A percentile compares a stretch with the other conserved stretches of the same genome.
Evolutionary conservation across 2,329 filamentous ascomycete species (phyloP).

Genomic region (Balansia obtecta): DNA sequence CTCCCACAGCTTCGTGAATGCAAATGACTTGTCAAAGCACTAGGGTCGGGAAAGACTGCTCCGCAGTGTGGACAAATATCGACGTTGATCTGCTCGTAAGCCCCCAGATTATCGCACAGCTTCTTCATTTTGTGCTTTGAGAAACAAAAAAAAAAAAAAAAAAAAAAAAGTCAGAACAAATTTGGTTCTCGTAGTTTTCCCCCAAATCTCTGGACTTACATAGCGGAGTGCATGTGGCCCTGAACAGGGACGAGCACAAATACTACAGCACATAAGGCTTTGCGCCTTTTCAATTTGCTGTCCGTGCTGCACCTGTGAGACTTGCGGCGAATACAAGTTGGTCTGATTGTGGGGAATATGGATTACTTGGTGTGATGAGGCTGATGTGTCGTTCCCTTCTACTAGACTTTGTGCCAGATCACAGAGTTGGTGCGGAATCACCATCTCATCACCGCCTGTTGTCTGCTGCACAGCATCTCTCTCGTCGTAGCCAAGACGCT

Average conservation of each 20-base stretch:
- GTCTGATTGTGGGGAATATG: neutral
- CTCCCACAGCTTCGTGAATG: slow-evolving; percentile 34
- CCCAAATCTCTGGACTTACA: slow-evolving; percentile 14
- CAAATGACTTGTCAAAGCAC: slow-evolving; percentile 32
- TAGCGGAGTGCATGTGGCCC: slow-evolving; percentile 17
- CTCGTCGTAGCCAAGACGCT: slow-evolving; percentile 43
- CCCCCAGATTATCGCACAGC: slow-evolving; percentile 13
- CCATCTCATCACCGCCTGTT: slow-evolving; percentile 19
- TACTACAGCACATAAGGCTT: slow-evolving; percentile 14
- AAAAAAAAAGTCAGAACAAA: neutral
- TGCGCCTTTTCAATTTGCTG: neutral
- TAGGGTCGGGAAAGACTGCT: slow-evolving; percentile 26
- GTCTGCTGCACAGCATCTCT: slow-evolving; percentile 35
- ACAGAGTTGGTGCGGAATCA: slow-evolving; percentile 21
- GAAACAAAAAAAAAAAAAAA: slow-evolving; percentile 2
- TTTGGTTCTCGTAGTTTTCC: neutral
- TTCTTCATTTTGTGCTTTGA: slow-evolving; percentile 17
- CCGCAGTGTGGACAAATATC: slow-evolving; percentile 34
- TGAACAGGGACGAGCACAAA: slow-evolving; percentile 24
- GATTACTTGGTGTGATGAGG: neutral
- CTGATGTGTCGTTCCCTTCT: neutral
- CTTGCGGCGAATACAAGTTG: neutral
- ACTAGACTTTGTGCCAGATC: slow-evolving; percentile 6
- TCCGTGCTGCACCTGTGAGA: neutral
- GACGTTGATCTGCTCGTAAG: slow-evolving; percentile 11